Evolutionary conservation across 345 rosid genomes (phyloP).

Genomic region (Barbarea vulgaris): DNA sequence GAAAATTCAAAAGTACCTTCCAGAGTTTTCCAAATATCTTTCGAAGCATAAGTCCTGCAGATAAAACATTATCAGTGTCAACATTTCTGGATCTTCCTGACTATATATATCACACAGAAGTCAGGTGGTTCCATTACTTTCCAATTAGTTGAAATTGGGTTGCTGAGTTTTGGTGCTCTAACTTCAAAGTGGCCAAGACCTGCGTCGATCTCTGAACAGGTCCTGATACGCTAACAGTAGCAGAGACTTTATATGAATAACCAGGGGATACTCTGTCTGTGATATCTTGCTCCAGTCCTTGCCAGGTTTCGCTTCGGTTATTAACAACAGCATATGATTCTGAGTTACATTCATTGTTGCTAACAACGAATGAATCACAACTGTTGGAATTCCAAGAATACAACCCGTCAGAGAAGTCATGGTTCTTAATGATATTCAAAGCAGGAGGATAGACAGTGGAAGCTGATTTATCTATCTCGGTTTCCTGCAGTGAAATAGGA

Average conservation of each 20-base stretch:
- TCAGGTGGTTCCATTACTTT: conserved; percentile 56
- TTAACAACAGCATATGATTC: conserved; percentile 72
- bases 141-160: conserved; percentile 61
- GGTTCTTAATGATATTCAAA: conserved; percentile 60
- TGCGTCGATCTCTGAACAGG: conserved; percentile 55
- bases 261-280: conserved; percentile 63
- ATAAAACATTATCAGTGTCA: conserved; percentile 18
- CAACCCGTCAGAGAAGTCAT: conserved; percentile 79
- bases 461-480: not conserved
- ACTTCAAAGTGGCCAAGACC: conserved; percentile 80
- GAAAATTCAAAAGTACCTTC: conserved; percentile 78
- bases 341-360: conserved; percentile 41
- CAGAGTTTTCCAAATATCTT: conserved; percentile 69
- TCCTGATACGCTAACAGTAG: conserved; percentile 73
- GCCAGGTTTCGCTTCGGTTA: conserved; percentile 87
- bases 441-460: not conserved
- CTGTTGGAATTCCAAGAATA: conserved; percentile 71
- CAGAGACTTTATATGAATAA: conserved; percentile 62
- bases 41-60: conserved; percentile 66
- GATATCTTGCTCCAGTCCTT: conserved; percentile 92
- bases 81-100: not conserved
- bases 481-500: conserved; percentile 25
- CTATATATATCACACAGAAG: not conserved
- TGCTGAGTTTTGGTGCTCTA: conserved; percentile 54
- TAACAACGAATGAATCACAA: conserved; percentile 65